phyloP scores from a whole-genome alignment of 768 basidiomycete species.

The Boletus sp. region DNA sequence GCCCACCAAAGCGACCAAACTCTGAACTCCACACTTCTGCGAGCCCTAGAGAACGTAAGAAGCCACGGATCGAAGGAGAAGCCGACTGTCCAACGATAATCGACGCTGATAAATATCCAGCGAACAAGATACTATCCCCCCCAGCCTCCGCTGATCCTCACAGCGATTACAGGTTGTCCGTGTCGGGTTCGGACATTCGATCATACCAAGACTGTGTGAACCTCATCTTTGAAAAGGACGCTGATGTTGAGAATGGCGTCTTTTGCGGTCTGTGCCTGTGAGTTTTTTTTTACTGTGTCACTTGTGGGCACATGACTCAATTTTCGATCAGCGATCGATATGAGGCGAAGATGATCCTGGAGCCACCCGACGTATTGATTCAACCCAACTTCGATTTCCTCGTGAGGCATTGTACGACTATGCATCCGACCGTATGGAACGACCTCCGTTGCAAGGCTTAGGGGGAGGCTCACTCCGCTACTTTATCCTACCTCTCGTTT shows the following conservation, averaged over 20 bases:
- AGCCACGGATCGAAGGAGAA: constrained; percentile 15
- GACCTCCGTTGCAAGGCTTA: constrained; percentile 30
- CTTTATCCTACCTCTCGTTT: constrained; percentile 11
- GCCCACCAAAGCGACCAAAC: constrained; percentile 17
- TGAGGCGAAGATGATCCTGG: constrained; percentile 24
- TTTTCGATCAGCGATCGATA: constrained; percentile 23
- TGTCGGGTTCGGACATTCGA: constrained; percentile 23
- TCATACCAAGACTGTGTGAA: constrained; percentile 44
- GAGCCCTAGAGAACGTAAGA: constrained; percentile 17
- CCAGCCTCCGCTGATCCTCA: neutral
- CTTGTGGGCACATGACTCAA: neutral
- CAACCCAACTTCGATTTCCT: constrained; percentile 38
- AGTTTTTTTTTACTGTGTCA: constrained; percentile 22
- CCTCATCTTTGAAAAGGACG: constrained; percentile 33
- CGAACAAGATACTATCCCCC: neutral
- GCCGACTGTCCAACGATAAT: neutral
- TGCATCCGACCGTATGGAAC: constrained; percentile 52
- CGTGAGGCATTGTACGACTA: constrained; percentile 45
- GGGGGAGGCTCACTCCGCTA: neutral
- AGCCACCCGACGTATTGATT: constrained; percentile 29
- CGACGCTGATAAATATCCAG: neutral
- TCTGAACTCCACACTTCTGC: constrained; percentile 5
- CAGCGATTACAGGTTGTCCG: neutral
- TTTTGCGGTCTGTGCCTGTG: constrained; percentile 54
- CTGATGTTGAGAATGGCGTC: constrained; percentile 25